Conservation (phyloP, 1,139 yeast genomes). For the Magnusiomyces fungicola region DNA sequence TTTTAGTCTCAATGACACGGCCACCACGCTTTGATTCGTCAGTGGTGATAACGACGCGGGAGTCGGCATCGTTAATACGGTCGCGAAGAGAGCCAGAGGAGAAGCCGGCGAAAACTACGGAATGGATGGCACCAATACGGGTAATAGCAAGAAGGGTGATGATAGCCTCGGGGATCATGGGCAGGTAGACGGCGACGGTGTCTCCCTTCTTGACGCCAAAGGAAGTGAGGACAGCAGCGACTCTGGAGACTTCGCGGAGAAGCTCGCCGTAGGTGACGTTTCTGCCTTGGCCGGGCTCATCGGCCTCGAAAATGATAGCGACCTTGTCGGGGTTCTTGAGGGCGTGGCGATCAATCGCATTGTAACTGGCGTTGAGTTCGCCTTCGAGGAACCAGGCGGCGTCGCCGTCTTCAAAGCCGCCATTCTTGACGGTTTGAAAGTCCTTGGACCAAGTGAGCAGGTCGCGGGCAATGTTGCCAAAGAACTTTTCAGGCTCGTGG, state of each 20-base stretch:
- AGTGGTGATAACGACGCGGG: conserved; percentile 86
- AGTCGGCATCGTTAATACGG: conserved; percentile 82
- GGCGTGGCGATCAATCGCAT: conserved; percentile 97
- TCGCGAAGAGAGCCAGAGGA: conserved; percentile 89
- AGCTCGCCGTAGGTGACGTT: conserved; percentile 79
- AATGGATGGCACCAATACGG: conserved; percentile 93
- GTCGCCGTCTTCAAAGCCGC: conserved; percentile 72
- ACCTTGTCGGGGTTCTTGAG: conserved; percentile 71
- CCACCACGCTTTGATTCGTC: conserved; percentile 98
- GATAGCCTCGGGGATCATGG: conserved; percentile 95
- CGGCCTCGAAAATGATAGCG: conserved; percentile 93
- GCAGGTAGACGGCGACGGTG: conserved; percentile 91
- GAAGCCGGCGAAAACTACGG: conserved; percentile 96
- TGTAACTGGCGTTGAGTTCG: conserved; percentile 85
- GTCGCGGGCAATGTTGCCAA: conserved; percentile 75
- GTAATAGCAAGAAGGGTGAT: conserved; percentile 92
- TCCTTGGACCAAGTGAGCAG: conserved; percentile 80
- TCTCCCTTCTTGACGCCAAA: conserved; percentile 95
- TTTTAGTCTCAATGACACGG: conserved; percentile 81
- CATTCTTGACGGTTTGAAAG: conserved; percentile 60
- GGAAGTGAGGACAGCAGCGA: conserved; percentile 75
- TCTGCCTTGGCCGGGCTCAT: conserved; percentile 67
- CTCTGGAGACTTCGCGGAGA: conserved; percentile 76
- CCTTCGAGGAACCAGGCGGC: conserved; percentile 93
- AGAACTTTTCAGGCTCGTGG: conserved; percentile 73